Evolutionary conservation across 331 rosid genomes (phyloP), one percentile per base, ranked within the genome.

Genomic region (Quercus tomentella): DNA sequence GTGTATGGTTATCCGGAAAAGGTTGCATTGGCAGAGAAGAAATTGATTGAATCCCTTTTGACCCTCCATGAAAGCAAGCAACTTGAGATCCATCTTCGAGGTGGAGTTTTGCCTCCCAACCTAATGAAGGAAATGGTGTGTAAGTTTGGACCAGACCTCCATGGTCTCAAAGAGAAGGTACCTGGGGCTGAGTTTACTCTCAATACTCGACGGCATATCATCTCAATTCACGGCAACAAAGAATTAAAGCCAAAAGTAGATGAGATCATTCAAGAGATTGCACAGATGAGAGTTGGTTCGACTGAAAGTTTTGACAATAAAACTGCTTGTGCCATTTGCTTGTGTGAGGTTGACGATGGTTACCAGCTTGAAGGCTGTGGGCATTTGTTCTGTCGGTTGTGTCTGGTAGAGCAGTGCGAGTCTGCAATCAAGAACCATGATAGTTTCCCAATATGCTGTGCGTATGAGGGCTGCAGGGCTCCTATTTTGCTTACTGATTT

Each of bases 271-370:
- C 68, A 81, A 56, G 96, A 89, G 86, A 78, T 87, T 78, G 94
- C 78, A 5, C 66, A 76, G 70, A 77, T 58, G 66, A 56, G 87
- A n/a, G 72, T 67, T 71, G 81, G 90, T 81, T 80, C 74, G 73
- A 80, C 80, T 43, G 82, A 80, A 79, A 83, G 80, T 76, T 71
- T 55, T 11, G 80, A 79, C 37, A 75, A 81, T 20, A 92, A 87
- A 37, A 82, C 79, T 56, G 81, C 77, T 74, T 96, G 99, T 81
- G 86, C 97, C 41, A 93, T 96, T 70, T 96, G 99, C 84, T 81
- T 96, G 86, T 96, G 99, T 70, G 97, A 90, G 52, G 86, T 93
- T 76, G 99, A 92, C 83, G 94, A 93, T 73, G 92, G 87, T 41
- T 89, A 76, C 82, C 86, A 17, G 79, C 98, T 96, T 61, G 97